Evolutionary conservation across 1,284 basidiomycete genomes (phyloP).

Genomic region (Gomphus sp.): DNA sequence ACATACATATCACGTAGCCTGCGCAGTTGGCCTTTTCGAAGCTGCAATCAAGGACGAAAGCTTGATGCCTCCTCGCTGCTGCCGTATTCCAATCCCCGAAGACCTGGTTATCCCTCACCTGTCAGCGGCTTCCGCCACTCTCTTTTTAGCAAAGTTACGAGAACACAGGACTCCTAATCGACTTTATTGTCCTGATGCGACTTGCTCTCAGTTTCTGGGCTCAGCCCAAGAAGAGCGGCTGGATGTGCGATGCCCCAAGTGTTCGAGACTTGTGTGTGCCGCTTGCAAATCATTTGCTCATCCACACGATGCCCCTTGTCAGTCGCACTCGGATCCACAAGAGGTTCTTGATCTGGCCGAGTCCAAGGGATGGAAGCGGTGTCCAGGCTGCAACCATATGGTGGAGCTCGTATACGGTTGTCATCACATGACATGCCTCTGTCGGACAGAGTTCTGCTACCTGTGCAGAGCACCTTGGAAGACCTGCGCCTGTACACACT

Average conservation of each 20-base stretch:
- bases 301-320: conserved; percentile 24
- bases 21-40: conserved; percentile 29
- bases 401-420: conserved; percentile 39
- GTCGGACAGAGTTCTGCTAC: conserved; percentile 43
- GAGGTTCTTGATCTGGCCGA: conserved; percentile 33
- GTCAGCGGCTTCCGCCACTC: conserved; percentile 15
- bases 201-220: conserved; percentile 47
- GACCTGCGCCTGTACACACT: conserved; percentile 40
- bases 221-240: conserved; percentile 21
- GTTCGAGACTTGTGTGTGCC: conserved; percentile 29
- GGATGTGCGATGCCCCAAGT: conserved; percentile 26
- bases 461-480: conserved; percentile 46
- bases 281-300: conserved; percentile 30
- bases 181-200: conserved; percentile 33
- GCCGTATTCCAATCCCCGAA: conserved; percentile 25
- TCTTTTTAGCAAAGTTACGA: conserved; percentile 22
- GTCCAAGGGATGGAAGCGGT: conserved; percentile 37
- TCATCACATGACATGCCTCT: conserved; percentile 42
- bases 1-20: conserved; percentile 27
- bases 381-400: conserved; percentile 33
- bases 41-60: conserved; percentile 30
- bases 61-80: conserved; percentile 38
- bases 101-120: conserved; percentile 22
- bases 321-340: conserved; percentile 21
- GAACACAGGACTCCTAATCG: conserved; percentile 30